phyloP scores from a whole-genome alignment of 352 stramenopile genomes.

The Phytophthora melonis region DNA sequence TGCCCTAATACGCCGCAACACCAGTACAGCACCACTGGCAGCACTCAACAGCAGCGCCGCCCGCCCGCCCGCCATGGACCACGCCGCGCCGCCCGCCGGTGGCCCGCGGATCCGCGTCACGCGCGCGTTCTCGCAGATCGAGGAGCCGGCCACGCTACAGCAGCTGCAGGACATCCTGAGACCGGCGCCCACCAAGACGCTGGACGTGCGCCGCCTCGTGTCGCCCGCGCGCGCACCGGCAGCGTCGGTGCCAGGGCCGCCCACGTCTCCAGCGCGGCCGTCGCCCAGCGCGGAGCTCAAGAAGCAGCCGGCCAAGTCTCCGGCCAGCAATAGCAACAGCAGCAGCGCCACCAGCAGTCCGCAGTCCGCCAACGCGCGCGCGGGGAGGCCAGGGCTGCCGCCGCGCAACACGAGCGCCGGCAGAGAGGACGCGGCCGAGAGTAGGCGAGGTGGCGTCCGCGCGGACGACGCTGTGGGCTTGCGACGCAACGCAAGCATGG shows the following conservation, averaged over 20 bases:
- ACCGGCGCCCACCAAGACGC: conserved; percentile 50
- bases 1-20: no score
- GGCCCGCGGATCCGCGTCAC: conserved; percentile 39
- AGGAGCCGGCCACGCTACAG: conserved; percentile 54
- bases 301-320: conserved; percentile 10
- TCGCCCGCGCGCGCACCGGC: conserved; percentile 45
- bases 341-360: conserved; percentile 27
- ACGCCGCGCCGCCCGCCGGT: neutral
- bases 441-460: conserved; percentile 13
- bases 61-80: conserved; percentile 15
- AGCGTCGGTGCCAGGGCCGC: neutral
- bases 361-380: neutral
- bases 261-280: conserved; percentile 8
- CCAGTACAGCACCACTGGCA: no score
- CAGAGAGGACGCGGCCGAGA: conserved; percentile 15
- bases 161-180: conserved; percentile 34
- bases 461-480: conserved; percentile 1
- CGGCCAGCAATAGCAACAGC: conserved; percentile 13
- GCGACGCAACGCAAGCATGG: conserved; percentile 18
- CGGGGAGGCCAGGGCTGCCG: conserved; percentile 7
- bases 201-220: conserved; percentile 69
- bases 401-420: conserved; percentile 21
- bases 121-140: conserved; percentile 76
- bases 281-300: conserved; percentile 5
- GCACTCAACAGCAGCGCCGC: neutral